phyloP scores from a whole-genome alignment of 495 filamentous ascomycete species.

The Xylaria flabelliformis region DNA sequence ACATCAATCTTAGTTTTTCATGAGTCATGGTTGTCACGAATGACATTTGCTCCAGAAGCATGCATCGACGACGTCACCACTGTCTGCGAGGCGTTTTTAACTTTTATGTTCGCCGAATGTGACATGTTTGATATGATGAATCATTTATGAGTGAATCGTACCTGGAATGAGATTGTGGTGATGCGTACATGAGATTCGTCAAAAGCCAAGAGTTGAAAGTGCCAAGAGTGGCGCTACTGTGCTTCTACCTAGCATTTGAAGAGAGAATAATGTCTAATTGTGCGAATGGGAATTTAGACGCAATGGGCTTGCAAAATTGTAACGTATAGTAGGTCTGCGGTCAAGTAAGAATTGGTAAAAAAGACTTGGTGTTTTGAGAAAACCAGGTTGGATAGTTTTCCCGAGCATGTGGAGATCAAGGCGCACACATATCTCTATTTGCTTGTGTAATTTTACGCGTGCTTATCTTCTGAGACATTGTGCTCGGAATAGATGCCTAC shows the following conservation, averaged over 20 bases:
- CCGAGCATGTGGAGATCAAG: too few species aligned
- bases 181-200: neutral
- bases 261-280: neutral
- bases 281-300: neutral
- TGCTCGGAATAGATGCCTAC: neutral
- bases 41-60: neutral
- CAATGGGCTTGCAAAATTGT: neutral
- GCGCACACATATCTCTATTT: neutral
- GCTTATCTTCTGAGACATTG: neutral
- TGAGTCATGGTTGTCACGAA: conserved; percentile 1
- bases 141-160: neutral
- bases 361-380: too few species aligned
- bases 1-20: neutral
- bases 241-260: neutral
- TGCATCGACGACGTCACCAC: conserved; percentile 9
- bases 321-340: neutral
- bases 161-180: neutral
- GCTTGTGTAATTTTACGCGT: neutral
- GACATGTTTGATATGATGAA: neutral
- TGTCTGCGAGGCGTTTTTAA: neutral
- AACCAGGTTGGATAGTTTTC: neutral
- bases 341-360: neutral
- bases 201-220: neutral
- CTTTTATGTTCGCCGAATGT: neutral
- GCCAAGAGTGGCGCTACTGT: neutral